Percentiles rank a stretch among this genome's conserved stretches.
These are phyloP conservation scores for Citrus inodora DNA, from an alignment of 345 rosid genomes.

Conservation along the genomic window DNA sequence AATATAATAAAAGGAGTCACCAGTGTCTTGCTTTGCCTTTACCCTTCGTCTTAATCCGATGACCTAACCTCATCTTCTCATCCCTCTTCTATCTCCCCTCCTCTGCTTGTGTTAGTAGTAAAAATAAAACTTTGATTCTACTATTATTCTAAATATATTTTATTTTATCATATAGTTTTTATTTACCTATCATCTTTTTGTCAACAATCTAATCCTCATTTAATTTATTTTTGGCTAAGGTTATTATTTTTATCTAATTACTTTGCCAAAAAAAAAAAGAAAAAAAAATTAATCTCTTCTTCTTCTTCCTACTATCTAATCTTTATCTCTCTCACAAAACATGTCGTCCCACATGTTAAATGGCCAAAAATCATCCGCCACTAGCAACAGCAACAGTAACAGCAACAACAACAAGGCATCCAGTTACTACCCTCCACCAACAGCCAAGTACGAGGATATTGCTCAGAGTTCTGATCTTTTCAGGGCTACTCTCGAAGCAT, in stretches of 20 bases:
- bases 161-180: background rate
- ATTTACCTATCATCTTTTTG: background rate
- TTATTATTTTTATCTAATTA: background rate
- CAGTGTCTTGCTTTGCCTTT: background rate
- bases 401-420: slow-evolving; percentile 8
- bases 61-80: slow-evolving; percentile 1
- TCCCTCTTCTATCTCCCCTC: background rate
- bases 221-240: background rate
- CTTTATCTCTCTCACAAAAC: slow-evolving; percentile 1
- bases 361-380: slow-evolving; percentile 12
- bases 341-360: slow-evolving; percentile 17
- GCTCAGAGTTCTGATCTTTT: slow-evolving; percentile 60
- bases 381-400: background rate
- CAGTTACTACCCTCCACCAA: slow-evolving; percentile 38
- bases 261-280: background rate
- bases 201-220: background rate
- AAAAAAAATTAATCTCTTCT: background rate
- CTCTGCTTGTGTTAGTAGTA: background rate
- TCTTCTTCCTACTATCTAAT: background rate
- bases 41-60: slow-evolving; percentile 14
- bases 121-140: background rate
- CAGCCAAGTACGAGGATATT: slow-evolving; percentile 57
- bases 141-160: background rate
- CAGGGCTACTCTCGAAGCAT: slow-evolving; percentile 65
- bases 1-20: background rate